Evolutionary conservation across 2,329 filamentous ascomycete genomes (phyloP), one percentile per base, ranked within the genome.

Genomic region (Verticillium albo-atrum): DNA sequence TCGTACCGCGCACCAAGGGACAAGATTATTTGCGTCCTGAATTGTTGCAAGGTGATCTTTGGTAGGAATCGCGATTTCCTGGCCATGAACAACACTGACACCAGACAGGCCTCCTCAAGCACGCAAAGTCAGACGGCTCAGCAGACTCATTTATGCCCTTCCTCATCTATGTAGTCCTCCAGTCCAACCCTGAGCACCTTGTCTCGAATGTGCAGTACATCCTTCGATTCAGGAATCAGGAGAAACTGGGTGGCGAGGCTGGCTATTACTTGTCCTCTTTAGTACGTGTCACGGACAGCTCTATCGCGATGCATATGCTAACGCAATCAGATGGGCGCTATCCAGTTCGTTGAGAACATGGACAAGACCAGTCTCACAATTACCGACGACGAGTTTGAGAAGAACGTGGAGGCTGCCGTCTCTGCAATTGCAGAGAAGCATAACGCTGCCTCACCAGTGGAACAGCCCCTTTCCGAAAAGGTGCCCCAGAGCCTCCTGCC

Each of bases 21-120:
- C 79, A 99, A 99, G 75, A 95, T 99, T 58, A 98, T 99, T 55
- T 99, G 95, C 73, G 92, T 98, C 53, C 78, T 99, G 59, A 99
- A 99, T 75, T 97, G 93, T 77, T 99, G 95, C 84, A 99, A 99
- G 76, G 96, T 99, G 63, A 98, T 99, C 64, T 98, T 99, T 74
- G 95, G 90, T 92, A 74, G 66, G 82, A 67, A 23, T 4, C 9
- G 6, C 9, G 6, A 27, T 6, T 32, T n/a, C 4, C 17, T 4
- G 1, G 3, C 3, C 6, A 6, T 1, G 10, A 10, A 55, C 6
- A 23, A 57, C n/a, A 62, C 62, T 55, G 56, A 56, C 28, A 17
- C 27, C 14, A 4, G 28, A 23, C 58, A 91, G 89, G 94, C 20
- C 86, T 97, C 55, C 79, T 99, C 57, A 93, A 94, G 65, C 96